Evolutionary conservation across 176 grass and related monocot genomes (phyloP).

Genomic region (Musa itinerans): DNA sequence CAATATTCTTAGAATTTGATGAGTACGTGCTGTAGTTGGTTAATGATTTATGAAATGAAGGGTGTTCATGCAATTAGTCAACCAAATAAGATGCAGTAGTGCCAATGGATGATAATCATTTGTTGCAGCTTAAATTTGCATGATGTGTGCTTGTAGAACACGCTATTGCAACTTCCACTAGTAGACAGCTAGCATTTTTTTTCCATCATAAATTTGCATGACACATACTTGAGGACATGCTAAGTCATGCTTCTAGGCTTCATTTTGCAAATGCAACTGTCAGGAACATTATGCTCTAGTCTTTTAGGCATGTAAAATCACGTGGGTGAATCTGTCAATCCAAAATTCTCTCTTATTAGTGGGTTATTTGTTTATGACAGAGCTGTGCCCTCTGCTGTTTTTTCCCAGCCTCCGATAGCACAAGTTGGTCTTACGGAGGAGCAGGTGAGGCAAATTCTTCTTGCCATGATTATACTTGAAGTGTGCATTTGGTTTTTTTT

Average conservation of each 20-base stretch:
- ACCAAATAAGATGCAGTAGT: not conserved
- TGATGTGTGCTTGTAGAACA: not conserved
- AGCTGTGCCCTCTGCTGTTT: slow-evolving; percentile 80
- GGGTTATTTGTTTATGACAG: slow-evolving; percentile 32
- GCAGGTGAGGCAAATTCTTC: slow-evolving; percentile 40
- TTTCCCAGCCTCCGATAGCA: slow-evolving; percentile 83
- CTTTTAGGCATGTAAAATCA: not conserved
- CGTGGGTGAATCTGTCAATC: not conserved
- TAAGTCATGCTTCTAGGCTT: not conserved
- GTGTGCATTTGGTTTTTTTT: not conserved
- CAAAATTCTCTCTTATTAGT: not conserved
- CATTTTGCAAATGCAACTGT: not conserved
- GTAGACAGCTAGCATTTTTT: too few relatives aligned
- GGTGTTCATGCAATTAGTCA: not conserved
- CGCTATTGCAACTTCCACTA: too few relatives aligned
- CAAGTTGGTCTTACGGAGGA: slow-evolving; percentile 86
- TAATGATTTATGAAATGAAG: not conserved
- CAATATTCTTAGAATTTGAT: not conserved
- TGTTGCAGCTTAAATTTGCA: not conserved
- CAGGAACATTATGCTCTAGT: not conserved
- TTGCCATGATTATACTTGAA: not conserved
- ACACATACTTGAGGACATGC: too few relatives aligned
- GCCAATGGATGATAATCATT: not conserved
- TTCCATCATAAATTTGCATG: too few relatives aligned
- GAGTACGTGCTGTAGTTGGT: not conserved